phyloP scores from a whole-genome alignment of 2,329 filamentous ascomycete species.

The Orbilia ellipsospora region DNA sequence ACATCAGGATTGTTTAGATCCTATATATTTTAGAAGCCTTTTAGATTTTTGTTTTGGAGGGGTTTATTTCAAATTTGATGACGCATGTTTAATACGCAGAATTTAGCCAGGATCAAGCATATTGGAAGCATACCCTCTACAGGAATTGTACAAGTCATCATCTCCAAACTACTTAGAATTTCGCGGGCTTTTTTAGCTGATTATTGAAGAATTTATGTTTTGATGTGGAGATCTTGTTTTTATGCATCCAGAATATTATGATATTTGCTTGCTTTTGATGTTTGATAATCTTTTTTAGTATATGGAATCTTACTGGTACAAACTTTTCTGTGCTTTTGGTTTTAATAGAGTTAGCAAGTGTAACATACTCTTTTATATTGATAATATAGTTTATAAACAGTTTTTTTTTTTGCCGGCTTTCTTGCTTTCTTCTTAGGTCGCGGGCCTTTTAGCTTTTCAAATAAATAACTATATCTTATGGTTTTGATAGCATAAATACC shows the following conservation, averaged over 20 bases:
- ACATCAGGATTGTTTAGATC: background rate
- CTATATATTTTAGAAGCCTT: background rate
- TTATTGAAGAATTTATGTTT: conserved; percentile 9
- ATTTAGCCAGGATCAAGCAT: background rate
- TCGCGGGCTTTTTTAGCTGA: conserved; percentile 10
- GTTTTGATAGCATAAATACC: no score
- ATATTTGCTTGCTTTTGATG: conserved; percentile 3
- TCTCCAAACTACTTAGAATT: background rate
- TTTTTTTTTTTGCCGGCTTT: background rate
- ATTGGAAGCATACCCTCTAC: conserved; percentile 1
- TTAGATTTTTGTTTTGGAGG: conserved; percentile 1
- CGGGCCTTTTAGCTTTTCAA: conserved; percentile 3
- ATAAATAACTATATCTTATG: conserved; percentile 9
- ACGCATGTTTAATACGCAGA: background rate
- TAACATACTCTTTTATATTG: background rate
- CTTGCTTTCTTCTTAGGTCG: background rate
- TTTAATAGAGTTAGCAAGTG: background rate
- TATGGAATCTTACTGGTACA: conserved; percentile 3
- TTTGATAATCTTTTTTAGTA: background rate
- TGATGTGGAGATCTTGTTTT: conserved; percentile 3
- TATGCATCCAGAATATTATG: background rate
- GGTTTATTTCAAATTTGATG: conserved; percentile 1
- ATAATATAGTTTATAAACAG: conserved; percentile 7
- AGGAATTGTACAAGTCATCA: background rate
- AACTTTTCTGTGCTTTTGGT: background rate